Evolutionary conservation across 768 basidiomycete genomes (phyloP), one percentile per base, ranked within the genome.

Genomic region (Termitomyces sp.): DNA sequence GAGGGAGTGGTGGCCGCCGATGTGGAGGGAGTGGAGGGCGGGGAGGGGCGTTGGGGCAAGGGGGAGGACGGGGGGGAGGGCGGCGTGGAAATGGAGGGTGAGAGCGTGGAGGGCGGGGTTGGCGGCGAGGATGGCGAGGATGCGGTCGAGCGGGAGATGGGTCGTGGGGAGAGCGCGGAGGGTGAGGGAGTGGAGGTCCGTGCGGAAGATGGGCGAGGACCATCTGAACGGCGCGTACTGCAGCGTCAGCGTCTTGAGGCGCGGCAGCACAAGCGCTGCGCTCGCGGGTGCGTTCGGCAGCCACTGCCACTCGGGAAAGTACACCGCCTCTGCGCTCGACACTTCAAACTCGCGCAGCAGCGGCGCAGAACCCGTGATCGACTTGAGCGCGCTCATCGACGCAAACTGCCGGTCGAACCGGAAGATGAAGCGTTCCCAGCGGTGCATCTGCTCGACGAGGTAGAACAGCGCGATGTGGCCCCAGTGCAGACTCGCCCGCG

Each of bases 361-460:
- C 20, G 90, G 90, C 13, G 89, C 90, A 59, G 85, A 79, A 43
- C 87, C 90, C 89, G 77, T 79, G 63, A 92, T 84, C 18, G 84
- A 81, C 67, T 87, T 87, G 61, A 92, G 77, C 8, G 90, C 88
- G 57, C 76, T 75, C 72, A 90, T 81, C 4, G 88, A 89, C 18
- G 83, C 71, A 69, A 91, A 91, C 34, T 86, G 85, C 67, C 83
- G 86, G 65, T 90, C 88, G 62, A 89, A 92, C 42, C 86, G 75
- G 64, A 92, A 91, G 12, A 91, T 79, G 63, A 92, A 92, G 24
- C 89, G 78, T 65, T 88, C 79, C 90, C 90, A 92, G 29, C 90
- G 80, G 61, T 84, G 83, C 84, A 91, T 91, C 67, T 90, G 87
- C 62, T 88, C 83, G 2, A 86, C 84, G 22, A 92, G 71, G 66